These are phyloP conservation scores for Xanthoparmelia taractica DNA, from an alignment of 495 filamentous ascomycete genomes.

Conservation along the genomic window DNA sequence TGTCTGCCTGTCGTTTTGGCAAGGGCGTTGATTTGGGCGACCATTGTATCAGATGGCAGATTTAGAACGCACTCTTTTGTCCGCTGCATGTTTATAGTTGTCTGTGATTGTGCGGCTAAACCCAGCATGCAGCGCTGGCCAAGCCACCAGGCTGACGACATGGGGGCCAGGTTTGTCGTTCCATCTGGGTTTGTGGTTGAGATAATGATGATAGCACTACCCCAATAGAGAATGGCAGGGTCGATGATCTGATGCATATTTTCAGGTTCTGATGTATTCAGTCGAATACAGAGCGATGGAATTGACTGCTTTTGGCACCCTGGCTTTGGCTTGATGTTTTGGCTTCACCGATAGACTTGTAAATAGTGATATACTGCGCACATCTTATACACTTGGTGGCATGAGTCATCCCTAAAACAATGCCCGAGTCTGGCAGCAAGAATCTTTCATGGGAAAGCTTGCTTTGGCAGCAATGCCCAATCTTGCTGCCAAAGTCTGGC, in stretches of 20 bases:
- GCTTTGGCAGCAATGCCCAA: conserved; percentile 6
- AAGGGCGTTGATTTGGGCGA: conserved; percentile 32
- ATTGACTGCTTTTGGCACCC: not conserved
- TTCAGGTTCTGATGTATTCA: not conserved
- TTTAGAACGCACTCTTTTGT: conserved; percentile 41
- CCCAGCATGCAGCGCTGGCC: conserved; percentile 41
- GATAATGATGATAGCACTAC: conserved; percentile 39
- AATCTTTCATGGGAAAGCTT: not conserved
- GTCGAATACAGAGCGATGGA: not conserved
- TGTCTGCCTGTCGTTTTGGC: conserved; percentile 36
- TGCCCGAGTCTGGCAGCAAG: conserved; percentile 5
- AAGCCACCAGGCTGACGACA: conserved; percentile 44
- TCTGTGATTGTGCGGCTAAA: conserved; percentile 34
- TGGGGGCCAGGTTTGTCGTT: conserved; percentile 37
- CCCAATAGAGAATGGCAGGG: conserved; percentile 41
- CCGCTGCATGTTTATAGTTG: conserved; percentile 37
- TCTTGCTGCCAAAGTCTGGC: conserved; percentile 16
- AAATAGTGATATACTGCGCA: not conserved
- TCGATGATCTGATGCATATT: conserved; percentile 32
- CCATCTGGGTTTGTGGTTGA: conserved; percentile 39
- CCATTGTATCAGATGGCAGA: conserved; percentile 36
- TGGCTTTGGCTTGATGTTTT: not conserved
- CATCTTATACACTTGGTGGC: not conserved
- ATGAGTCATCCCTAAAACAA: not conserved
- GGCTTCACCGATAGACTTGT: not conserved